A percentile compares a stretch with the other conserved stretches of the same genome.
Evolutionary conservation across 345 rosid species (phyloP).

Genomic region (Carallia pectinifolia): DNA sequence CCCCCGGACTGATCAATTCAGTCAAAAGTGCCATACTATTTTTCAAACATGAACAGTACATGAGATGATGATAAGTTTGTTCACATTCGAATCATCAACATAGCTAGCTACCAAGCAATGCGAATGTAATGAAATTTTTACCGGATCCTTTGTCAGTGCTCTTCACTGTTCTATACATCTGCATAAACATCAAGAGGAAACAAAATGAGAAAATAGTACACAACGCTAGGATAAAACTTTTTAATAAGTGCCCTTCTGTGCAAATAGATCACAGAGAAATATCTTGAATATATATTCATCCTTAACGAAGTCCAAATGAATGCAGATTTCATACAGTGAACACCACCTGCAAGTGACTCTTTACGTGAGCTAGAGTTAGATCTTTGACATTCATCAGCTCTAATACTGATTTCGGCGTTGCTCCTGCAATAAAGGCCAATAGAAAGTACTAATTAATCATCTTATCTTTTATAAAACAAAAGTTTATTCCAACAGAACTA

Average conservation of each 20-base stretch:
- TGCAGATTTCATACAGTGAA: conserved; percentile 21
- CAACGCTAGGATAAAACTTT: conserved; percentile 32
- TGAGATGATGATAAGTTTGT: conserved; percentile 18
- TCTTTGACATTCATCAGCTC: conserved; percentile 99
- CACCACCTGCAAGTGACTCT: conserved; percentile 97
- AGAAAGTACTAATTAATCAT: background rate
- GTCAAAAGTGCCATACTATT: conserved; percentile 3
- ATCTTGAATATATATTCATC: conserved; percentile 9
- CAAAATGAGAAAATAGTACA: conserved; percentile 29
- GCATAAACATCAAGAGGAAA: conserved; percentile 47
- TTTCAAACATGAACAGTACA: conserved; percentile 24
- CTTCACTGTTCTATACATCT: conserved; percentile 99
- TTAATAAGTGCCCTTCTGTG: conserved; percentile 49
- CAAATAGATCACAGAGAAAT: conserved; percentile 26
- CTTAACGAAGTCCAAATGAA: conserved; percentile 13
- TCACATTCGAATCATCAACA: conserved; percentile 4
- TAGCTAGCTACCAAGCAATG: conserved; percentile 13
- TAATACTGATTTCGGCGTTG: conserved; percentile 94
- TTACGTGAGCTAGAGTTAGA: conserved; percentile 99
- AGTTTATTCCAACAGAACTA: no score
- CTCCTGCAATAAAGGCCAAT: conserved; percentile 47
- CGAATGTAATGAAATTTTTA: conserved; percentile 29
- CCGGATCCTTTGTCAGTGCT: conserved; percentile 87
- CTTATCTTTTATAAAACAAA: background rate
- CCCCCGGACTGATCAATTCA: conserved; percentile 14